phyloP scores from a whole-genome alignment of 1,284 basidiomycete species.

The Puccinia polysora region DNA sequence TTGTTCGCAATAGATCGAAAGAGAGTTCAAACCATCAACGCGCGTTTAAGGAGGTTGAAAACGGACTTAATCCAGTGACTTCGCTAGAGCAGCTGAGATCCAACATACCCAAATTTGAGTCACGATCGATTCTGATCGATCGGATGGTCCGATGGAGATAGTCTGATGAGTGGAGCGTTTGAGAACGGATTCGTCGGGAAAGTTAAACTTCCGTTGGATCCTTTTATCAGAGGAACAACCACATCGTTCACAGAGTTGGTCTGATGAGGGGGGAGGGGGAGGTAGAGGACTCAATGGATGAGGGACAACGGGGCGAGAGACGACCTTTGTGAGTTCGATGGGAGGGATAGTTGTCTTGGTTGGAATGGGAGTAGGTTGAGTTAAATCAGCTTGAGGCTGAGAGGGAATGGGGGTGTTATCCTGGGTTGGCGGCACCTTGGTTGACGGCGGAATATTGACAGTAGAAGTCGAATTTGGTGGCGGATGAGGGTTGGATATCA shows the following conservation, averaged over 20 bases:
- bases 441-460: no score
- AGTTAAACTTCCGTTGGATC: constrained; percentile 16
- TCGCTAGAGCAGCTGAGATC: no score
- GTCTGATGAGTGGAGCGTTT: constrained; percentile 3
- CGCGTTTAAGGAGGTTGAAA: no score
- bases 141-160: neutral
- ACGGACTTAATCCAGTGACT: no score
- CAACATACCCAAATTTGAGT: constrained; percentile 29
- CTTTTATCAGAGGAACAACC: constrained; percentile 19
- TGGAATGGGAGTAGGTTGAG: neutral
- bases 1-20: neutral
- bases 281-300: constrained; percentile 9
- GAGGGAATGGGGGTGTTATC: no score
- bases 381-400: neutral
- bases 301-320: constrained; percentile 14
- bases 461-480: no score
- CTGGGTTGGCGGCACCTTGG: no score
- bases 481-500: no score
- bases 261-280: constrained; percentile 18
- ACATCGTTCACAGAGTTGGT: constrained; percentile 12
- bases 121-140: neutral
- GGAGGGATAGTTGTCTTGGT: neutral
- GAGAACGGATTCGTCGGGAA: constrained; percentile 2
- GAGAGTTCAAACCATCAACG: no score
- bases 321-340: neutral